phyloP scores from a whole-genome alignment of 352 stramenopile species.

The Phytopythium aichiense region DNA sequence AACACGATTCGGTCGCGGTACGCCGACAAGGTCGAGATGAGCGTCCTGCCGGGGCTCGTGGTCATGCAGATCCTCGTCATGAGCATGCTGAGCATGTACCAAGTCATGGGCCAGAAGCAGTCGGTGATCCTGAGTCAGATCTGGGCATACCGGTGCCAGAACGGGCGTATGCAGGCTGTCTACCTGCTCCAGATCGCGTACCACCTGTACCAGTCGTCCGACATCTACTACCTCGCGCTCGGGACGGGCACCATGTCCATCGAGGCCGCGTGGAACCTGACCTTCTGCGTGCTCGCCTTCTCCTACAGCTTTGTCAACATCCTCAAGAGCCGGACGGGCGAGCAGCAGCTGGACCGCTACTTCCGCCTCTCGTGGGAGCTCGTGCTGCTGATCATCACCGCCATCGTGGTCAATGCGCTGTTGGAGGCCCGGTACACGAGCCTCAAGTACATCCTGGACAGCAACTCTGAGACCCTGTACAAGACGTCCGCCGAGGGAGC shows the following conservation, averaged over 20 bases:
- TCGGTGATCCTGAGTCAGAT: slow-evolving; percentile 21
- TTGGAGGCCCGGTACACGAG: slow-evolving; percentile 13
- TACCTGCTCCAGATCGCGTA: slow-evolving; percentile 25
- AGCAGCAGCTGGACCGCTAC: slow-evolving; percentile 27
- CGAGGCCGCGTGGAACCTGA: slow-evolving; percentile 33
- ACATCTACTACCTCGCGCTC: slow-evolving; percentile 27
- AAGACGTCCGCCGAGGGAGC: slow-evolving; percentile 13
- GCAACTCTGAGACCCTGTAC: slow-evolving; percentile 15
- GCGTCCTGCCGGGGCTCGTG: slow-evolving; percentile 1
- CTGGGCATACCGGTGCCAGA: slow-evolving; percentile 19
- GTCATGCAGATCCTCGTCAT: slow-evolving; percentile 12
- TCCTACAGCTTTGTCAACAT: slow-evolving; percentile 24
- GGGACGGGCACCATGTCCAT: slow-evolving; percentile 33
- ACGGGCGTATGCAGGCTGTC: slow-evolving; percentile 16
- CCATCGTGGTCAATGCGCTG: slow-evolving; percentile 8
- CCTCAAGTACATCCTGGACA: slow-evolving; percentile 19
- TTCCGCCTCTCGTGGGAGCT: slow-evolving; percentile 26
- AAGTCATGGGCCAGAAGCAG: slow-evolving; percentile 22
- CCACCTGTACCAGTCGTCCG: slow-evolving; percentile 21
- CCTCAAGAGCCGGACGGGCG: slow-evolving; percentile 17
- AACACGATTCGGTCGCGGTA: slow-evolving; percentile 8
- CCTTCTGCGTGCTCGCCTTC: slow-evolving; percentile 26
- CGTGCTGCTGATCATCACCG: slow-evolving; percentile 16
- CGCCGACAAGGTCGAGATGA: slow-evolving; percentile 7
- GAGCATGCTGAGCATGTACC: slow-evolving; percentile 19